Evolutionary conservation across 2,329 filamentous ascomycete species (phyloP), one percentile per base, ranked within the genome.

Genomic region (Tolypocladium nubicola): DNA sequence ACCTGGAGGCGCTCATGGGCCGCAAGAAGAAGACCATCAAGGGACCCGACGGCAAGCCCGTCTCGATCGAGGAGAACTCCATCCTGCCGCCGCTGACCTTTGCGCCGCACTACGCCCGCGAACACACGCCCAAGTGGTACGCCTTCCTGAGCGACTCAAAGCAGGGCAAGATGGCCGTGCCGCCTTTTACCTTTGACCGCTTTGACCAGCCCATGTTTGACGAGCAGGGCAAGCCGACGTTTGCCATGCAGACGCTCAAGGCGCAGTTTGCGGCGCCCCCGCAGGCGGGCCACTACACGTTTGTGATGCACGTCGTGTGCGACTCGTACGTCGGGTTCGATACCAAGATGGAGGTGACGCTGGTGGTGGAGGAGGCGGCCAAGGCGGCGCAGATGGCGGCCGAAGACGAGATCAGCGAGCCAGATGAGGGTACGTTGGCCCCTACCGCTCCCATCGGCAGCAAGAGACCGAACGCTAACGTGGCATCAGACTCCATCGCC

Each of bases 321-420:
- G 94, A 99, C 73, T 92, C 89, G 68, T 99, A 99, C 66, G 80
- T 99, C 52, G 94, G 94, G 52, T 90, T 97, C 63, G 95, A 99
- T 70, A 88, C 87, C 54, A 94, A 91, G 79, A 84, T 90, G 79
- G 90, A 97, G 68, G 90, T 96, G 35, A 91, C 89, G 1, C 80
- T 99, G 56, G 83, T 88, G 35, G 90, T 99, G 10, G 91, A 96
- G 67, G 92, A 97, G 66, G 86, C 89, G 39, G 88, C 84, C 72
- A 94, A 93, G 75, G 92, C 90, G 6, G 87, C 83, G 23, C 83
- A 87, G 63, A 86, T 96, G 68, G 83, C 84, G 55, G 88, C 86
- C 53, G 91, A 97, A 64, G 94, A 96, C 66, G 94, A 99, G 59
- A 99, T 99, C 63, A 96, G 90, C 69, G 94, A 99, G 71, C 94